A percentile compares a stretch with the other conserved stretches of the same genome.
These are phyloP conservation scores for Acanthamoeba divionensis DNA, from an alignment of 208 protist genomes.

Conservation along the genomic window DNA sequence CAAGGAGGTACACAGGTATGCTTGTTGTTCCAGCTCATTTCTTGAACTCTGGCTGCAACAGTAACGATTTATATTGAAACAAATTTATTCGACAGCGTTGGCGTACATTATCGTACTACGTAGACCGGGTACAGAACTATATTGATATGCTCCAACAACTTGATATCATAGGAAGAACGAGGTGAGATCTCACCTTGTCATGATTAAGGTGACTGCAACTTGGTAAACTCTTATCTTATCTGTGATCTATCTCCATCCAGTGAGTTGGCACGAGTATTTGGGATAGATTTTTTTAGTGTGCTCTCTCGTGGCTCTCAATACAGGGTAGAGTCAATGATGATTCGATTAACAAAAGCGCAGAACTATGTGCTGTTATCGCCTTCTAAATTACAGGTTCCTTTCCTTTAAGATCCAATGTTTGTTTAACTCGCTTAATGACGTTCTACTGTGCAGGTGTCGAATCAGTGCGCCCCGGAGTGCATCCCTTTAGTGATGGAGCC, in stretches of 20 bases:
- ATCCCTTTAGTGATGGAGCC: constrained; percentile 83
- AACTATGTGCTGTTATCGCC: constrained; percentile 81
- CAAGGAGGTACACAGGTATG: neutral
- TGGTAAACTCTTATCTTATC: neutral
- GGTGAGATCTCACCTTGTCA: neutral
- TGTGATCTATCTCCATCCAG: neutral
- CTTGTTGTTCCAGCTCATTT: neutral
- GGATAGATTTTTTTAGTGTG: constrained; percentile 80
- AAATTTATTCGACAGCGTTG: neutral
- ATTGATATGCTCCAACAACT: constrained; percentile 73
- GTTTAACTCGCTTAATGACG: neutral
- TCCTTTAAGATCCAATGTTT: neutral
- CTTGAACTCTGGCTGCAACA: too few species aligned
- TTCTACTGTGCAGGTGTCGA: constrained; percentile 47
- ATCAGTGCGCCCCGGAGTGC: constrained; percentile 70
- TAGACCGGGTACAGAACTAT: neutral
- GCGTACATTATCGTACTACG: constrained; percentile 60
- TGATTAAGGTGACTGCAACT: neutral
- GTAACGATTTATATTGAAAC: too few species aligned
- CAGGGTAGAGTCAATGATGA: constrained; percentile 80
- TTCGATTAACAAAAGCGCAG: constrained; percentile 76
- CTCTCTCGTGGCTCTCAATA: constrained; percentile 82
- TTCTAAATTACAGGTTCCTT: constrained; percentile 58
- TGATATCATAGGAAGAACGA: constrained; percentile 77
- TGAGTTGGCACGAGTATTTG: constrained; percentile 83